Percentiles rank a stretch among this genome's conserved stretches.
These are phyloP conservation scores for Dactylorhiza incarnata DNA, from an alignment of 106 monocot species.

Conservation along the genomic window DNA sequence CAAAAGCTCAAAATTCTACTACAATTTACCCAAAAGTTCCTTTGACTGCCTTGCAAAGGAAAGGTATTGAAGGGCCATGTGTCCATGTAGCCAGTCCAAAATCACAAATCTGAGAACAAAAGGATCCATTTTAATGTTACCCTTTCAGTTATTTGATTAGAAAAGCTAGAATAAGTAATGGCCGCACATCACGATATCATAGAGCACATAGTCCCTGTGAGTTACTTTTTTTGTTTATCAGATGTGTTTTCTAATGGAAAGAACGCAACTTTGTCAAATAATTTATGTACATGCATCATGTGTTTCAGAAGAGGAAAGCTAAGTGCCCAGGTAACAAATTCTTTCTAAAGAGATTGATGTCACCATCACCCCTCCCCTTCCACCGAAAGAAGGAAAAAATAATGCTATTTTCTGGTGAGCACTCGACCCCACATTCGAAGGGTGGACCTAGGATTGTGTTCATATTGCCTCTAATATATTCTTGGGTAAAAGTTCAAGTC, in stretches of 20 bases:
- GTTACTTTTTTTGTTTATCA: background rate
- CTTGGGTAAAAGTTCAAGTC: too few species aligned
- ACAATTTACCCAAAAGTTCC: constrained; percentile 83
- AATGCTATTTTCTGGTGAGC: background rate
- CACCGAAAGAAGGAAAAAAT: background rate
- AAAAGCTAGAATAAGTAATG: background rate
- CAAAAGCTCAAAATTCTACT: background rate
- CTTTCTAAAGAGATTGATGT: background rate
- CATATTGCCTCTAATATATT: too few species aligned
- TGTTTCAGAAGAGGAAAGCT: background rate
- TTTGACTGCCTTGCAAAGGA: constrained; percentile 86
- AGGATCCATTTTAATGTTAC: background rate
- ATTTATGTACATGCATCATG: background rate
- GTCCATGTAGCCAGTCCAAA: constrained; percentile 91
- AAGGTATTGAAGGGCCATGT: constrained; percentile 65
- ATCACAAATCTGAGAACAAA: constrained; percentile 64
- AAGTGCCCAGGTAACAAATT: background rate
- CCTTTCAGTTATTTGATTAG: background rate
- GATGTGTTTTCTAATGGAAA: background rate
- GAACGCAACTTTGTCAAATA: background rate
- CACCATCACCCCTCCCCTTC: background rate
- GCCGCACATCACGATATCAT: background rate
- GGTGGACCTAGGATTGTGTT: too few species aligned
- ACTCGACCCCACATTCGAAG: background rate
- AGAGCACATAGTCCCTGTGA: background rate